phyloP scores from a whole-genome alignment of 2,329 filamentous ascomycete genomes.

The Fusarium sp. region DNA sequence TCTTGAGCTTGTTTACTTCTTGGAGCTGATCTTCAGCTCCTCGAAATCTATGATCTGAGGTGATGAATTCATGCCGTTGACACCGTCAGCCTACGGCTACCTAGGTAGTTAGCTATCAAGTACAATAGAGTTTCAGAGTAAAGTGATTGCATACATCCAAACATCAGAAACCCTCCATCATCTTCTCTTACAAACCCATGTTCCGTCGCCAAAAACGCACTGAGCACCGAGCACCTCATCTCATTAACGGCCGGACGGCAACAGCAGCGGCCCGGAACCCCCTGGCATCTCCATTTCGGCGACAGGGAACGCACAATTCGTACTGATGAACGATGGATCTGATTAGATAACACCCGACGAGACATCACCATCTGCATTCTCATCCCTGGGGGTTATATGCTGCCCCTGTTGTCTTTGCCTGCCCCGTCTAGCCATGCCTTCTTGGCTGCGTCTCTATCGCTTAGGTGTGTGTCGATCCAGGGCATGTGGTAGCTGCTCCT shows the following conservation, averaged over 20 bases:
- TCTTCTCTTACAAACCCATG: conserved; percentile 9
- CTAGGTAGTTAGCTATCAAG: too few species aligned
- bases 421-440: not conserved
- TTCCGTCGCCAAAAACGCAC: conserved; percentile 24
- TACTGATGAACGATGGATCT: conserved; percentile 44
- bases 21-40: not conserved
- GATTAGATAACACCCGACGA: conserved; percentile 47
- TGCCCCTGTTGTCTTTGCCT: conserved; percentile 10
- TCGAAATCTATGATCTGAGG: not conserved
- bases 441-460: not conserved
- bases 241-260: conserved; percentile 6
- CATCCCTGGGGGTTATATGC: conserved; percentile 8
- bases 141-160: too few species aligned
- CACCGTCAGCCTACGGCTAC: too few species aligned
- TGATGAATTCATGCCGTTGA: not conserved
- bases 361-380: conserved; percentile 5
- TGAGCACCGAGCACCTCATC: conserved; percentile 30
- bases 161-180: not conserved
- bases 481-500: conserved; percentile 14
- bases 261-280: conserved; percentile 29
- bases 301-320: conserved; percentile 19
- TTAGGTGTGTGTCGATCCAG: conserved; percentile 10
- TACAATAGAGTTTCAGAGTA: too few species aligned
- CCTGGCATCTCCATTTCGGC: conserved; percentile 26
- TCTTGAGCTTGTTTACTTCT: conserved; percentile 4